Percentiles rank a stretch among this genome's conserved stretches.
These are phyloP conservation scores for Gamarada debralockiae DNA, from an alignment of 495 filamentous ascomycete genomes.

Conservation along the genomic window DNA sequence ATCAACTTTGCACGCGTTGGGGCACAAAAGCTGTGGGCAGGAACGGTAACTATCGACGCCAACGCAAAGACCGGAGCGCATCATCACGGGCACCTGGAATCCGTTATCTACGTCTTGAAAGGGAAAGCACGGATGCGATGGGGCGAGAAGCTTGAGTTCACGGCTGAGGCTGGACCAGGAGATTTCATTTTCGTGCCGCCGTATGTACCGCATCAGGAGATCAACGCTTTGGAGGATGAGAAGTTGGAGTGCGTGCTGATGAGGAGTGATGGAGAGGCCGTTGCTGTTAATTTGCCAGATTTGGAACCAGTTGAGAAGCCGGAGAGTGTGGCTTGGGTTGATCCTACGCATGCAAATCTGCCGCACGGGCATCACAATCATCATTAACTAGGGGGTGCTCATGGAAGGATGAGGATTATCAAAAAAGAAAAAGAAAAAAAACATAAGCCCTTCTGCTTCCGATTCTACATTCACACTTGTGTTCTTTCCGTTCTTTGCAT, in stretches of 20 bases:
- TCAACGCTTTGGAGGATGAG: conserved; percentile 33
- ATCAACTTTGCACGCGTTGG: conserved; percentile 35
- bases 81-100: conserved; percentile 36
- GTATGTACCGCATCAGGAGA: conserved; percentile 37
- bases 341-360: conserved; percentile 31
- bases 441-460: too few relatives aligned
- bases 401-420: too few relatives aligned
- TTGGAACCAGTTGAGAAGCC: conserved; percentile 33
- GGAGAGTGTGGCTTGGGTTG: conserved; percentile 34
- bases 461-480: too few relatives aligned
- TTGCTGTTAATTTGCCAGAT: conserved; percentile 33
- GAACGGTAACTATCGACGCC: conserved; percentile 34
- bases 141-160: conserved; percentile 35
- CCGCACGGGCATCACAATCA: conserved; percentile 5
- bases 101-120: conserved; percentile 35
- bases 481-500: too few relatives aligned
- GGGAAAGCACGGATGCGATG: conserved; percentile 36
- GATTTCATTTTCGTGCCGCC: conserved; percentile 39
- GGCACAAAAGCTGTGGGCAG: conserved; percentile 36
- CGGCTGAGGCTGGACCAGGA: conserved; percentile 35
- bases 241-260: conserved; percentile 34
- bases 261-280: conserved; percentile 32
- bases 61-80: conserved; percentile 37
- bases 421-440: too few relatives aligned
- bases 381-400: conserved; percentile 1